phyloP scores from a whole-genome alignment of 176 grass and related monocot genomes.

The Triticum urartu region DNA sequence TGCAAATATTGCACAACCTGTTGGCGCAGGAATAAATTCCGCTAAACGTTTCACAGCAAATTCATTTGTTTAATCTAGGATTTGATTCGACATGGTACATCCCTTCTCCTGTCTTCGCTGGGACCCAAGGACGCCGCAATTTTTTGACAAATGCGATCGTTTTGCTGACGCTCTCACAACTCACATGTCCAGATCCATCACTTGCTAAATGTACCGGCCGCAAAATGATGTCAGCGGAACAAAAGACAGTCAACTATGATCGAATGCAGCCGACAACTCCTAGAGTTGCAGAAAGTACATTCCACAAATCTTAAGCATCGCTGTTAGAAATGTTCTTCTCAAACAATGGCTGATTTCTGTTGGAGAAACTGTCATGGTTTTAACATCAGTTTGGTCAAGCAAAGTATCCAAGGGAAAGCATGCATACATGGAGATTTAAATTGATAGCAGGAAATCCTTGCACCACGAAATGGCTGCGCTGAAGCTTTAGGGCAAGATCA shows the following conservation, averaged over 20 bases:
- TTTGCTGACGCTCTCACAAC: background rate
- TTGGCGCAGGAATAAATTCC: background rate
- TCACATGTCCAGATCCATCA: background rate
- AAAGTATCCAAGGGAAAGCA: background rate
- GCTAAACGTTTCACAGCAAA: background rate
- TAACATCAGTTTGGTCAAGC: background rate
- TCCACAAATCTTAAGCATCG: background rate
- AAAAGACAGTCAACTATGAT: background rate
- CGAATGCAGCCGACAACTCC: background rate
- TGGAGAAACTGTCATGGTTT: background rate
- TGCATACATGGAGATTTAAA: too few species aligned
- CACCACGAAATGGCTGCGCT: too few species aligned
- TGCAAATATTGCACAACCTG: background rate
- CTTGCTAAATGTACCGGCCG: background rate
- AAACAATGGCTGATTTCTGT: background rate
- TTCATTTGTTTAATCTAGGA: background rate
- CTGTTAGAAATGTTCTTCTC: slow-evolving; percentile 2
- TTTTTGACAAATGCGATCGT: background rate
- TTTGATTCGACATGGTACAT: background rate
- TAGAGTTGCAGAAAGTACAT: background rate
- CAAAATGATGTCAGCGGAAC: background rate
- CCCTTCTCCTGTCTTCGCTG: too few species aligned
- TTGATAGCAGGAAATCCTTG: too few species aligned
- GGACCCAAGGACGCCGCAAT: background rate
- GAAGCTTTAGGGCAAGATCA: too few species aligned